Base-by-base conservation (phyloP, 495 filamentous ascomycete species). In the Xylaria palmicola region DNA sequence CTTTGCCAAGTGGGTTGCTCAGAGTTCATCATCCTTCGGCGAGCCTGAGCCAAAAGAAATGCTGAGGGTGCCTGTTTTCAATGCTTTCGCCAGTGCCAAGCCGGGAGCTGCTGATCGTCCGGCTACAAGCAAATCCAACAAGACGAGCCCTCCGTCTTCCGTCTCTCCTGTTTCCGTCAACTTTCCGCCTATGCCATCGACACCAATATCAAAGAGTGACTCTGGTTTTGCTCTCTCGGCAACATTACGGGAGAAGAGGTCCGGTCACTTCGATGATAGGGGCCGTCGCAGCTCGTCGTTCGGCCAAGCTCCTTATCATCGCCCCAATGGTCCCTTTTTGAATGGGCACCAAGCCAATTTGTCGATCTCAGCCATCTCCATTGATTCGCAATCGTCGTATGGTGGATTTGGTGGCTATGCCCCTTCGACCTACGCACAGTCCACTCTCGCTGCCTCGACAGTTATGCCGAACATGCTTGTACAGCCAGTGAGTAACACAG, bases 381-480 rank as follows among this genome's bases (percentile, higher is more conserved):
- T 86, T 20, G 90, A 93, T 63, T 83, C 85, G 60, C 82, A 88
- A 48, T 84, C 88, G 17, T 85, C 86, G 1, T 93, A 87, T 13
- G 88, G 86, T 19, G 59, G 59, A 27, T 54, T 55, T 29, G 59
- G 59, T 40, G 83, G 81, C 3, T 98, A 98, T 76, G 93, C 94
- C 2, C 93, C 94, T 1, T 97, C 93, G 3, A 91, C 93, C 2
- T 98, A 97, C 75, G 94, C 94, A 2, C 91, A 93, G 67, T 97
- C 93, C 15, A 98, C 94, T 9, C 82, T 98, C n/a, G 94, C 94
- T 30, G 94, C 94, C n/a, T 96, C 92, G 13, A 98, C 94, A 0
- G 88, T 98, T 67, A 96, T 98, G 85, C 93, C 94, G 12, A 91
- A 92, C 69, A 85, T 95, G 75, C 79, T 91, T 48, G 79, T 90